Evolutionary conservation across 495 filamentous ascomycete species (phyloP).

Genomic region (Aspergillus affinis): DNA sequence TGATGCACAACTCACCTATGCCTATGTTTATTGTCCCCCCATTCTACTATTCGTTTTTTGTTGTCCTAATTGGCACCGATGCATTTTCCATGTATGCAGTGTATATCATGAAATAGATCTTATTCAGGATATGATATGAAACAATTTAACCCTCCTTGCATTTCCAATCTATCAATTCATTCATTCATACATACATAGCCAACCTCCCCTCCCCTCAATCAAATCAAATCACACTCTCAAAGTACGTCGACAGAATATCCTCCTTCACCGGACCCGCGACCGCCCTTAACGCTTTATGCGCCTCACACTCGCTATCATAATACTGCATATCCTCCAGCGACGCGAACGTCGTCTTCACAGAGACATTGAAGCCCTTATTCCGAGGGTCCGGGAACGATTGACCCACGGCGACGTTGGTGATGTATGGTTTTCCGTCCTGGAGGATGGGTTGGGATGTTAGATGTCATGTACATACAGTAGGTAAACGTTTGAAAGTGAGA

Average conservation of each 20-base stretch:
- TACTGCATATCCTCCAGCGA: conserved; percentile 67
- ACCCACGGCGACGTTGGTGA: conserved; percentile 48
- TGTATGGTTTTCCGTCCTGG: conserved; percentile 68
- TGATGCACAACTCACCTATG: neutral
- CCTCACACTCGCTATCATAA: conserved; percentile 64
- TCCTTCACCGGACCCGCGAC: conserved; percentile 33
- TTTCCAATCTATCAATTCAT: neutral
- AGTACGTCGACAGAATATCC: conserved; percentile 51
- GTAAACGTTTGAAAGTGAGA: no score
- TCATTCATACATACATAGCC: neutral
- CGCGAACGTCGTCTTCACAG: conserved; percentile 58
- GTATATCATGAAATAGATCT: conserved; percentile 31
- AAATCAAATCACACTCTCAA: conserved; percentile 41
- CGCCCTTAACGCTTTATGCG: conserved; percentile 61
- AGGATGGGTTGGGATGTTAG: neutral
- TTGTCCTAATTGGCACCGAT: neutral
- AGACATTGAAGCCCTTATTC: conserved; percentile 63
- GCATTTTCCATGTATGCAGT: conserved; percentile 20
- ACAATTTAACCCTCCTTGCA: neutral
- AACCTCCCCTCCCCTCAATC: neutral
- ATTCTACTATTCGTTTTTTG: neutral
- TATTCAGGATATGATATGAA: conserved; percentile 6
- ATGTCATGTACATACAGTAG: no score
- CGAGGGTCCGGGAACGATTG: conserved; percentile 51
- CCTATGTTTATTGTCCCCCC: neutral